phyloP scores from a whole-genome alignment of 108 stramenopile genomes.

The Conticribra guillardii region DNA sequence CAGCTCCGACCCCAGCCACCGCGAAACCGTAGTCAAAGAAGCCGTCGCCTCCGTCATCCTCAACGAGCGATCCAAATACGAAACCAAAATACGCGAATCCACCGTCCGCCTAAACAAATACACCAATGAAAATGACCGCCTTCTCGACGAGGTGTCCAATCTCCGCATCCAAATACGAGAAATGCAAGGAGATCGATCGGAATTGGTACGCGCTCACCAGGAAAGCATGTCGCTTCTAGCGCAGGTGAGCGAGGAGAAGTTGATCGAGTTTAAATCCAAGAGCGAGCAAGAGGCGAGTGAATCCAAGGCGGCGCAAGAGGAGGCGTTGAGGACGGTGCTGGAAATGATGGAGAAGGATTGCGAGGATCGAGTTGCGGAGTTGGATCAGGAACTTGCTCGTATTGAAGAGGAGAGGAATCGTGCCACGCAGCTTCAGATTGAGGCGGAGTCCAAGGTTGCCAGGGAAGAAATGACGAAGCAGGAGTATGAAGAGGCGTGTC shows the following conservation, averaged over 20 bases:
- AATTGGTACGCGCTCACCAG: slow-evolving; percentile 49
- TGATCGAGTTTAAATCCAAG: slow-evolving; percentile 41
- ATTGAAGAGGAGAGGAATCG: slow-evolving; percentile 43
- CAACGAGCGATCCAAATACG: slow-evolving; percentile 19
- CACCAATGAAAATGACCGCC: slow-evolving; percentile 44
- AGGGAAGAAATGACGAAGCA: slow-evolving; percentile 26
- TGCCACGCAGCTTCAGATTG: slow-evolving; percentile 31
- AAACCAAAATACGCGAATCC: slow-evolving; percentile 12
- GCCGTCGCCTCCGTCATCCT: slow-evolving; percentile 10
- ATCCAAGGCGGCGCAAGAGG: slow-evolving; percentile 42
- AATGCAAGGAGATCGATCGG: slow-evolving; percentile 48
- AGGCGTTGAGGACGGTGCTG: slow-evolving; percentile 53
- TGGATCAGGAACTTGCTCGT: slow-evolving; percentile 38
- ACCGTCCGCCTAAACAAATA: slow-evolving; percentile 40
- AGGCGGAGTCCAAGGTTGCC: slow-evolving; percentile 33
- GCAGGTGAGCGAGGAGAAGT: slow-evolving; percentile 50
- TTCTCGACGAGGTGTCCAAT: slow-evolving; percentile 47
- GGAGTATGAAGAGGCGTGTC: slow-evolving; percentile 45
- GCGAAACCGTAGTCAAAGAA: slow-evolving; percentile 19
- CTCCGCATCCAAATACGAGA: slow-evolving; percentile 51
- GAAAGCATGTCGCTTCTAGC: slow-evolving; percentile 50
- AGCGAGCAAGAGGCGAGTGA: slow-evolving; percentile 38
- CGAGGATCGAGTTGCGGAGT: slow-evolving; percentile 44
- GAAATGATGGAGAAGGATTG: slow-evolving; percentile 59
- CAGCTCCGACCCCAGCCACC: too few relatives aligned